Evolutionary conservation across 768 basidiomycete species (phyloP).

Genomic region (Bullera alba): DNA sequence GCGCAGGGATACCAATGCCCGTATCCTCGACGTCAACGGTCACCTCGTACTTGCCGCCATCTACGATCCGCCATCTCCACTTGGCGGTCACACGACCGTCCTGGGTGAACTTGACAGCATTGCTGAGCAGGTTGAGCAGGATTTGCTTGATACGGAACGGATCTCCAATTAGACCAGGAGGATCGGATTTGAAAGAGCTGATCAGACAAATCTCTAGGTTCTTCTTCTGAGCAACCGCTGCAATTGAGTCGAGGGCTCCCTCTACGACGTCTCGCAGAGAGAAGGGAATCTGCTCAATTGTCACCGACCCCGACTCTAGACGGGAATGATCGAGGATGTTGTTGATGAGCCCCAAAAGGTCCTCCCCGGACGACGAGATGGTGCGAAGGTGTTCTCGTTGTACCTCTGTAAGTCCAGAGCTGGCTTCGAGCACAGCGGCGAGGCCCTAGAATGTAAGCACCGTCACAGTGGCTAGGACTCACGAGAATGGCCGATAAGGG

Average conservation of each 20-base stretch:
- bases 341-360: conserved; percentile 36
- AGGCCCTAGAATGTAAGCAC: conserved; percentile 19
- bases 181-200: conserved; percentile 24
- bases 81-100: conserved; percentile 21
- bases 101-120: conserved; percentile 39
- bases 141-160: conserved; percentile 35
- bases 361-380: conserved; percentile 27
- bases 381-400: conserved; percentile 33
- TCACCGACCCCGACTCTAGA: conserved; percentile 24
- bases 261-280: conserved; percentile 32
- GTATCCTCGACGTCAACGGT: conserved; percentile 27
- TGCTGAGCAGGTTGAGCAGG: conserved; percentile 28
- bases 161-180: conserved; percentile 30
- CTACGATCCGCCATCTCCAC: conserved; percentile 13
- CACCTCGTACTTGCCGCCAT: conserved; percentile 10
- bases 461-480: not conserved
- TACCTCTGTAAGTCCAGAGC: conserved; percentile 22
- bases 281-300: conserved; percentile 34
- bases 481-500: conserved; percentile 31
- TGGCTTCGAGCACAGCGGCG: conserved; percentile 31
- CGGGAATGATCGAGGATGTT: conserved; percentile 33
- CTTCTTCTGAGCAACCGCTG: conserved; percentile 26
- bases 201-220: conserved; percentile 31
- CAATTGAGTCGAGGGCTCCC: conserved; percentile 29
- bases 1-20: conserved; percentile 35